Conservation (phyloP, 2,329 filamentous ascomycete species). For the Aspergillus fructus region DNA sequence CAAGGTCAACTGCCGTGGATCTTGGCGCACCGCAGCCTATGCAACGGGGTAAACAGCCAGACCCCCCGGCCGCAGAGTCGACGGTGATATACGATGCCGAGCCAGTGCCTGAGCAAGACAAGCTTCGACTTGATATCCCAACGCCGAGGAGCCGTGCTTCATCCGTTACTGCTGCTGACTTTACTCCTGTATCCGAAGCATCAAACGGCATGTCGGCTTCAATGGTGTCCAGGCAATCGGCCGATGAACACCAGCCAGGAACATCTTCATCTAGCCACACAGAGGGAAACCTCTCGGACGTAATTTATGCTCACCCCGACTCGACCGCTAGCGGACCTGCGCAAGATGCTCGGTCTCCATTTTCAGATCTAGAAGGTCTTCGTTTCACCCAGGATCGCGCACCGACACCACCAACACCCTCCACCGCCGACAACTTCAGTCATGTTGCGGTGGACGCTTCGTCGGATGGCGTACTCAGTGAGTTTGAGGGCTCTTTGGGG, state of each 20-base stretch:
- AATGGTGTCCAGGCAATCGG: background rate
- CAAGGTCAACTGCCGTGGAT: conserved; percentile 41
- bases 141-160: conserved; percentile 43
- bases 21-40: conserved; percentile 23
- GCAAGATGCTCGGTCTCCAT: conserved; percentile 21
- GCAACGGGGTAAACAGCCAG: conserved; percentile 25
- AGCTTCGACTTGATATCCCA: conserved; percentile 28
- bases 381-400: conserved; percentile 26
- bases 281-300: conserved; percentile 28
- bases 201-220: conserved; percentile 22
- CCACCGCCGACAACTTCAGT: conserved; percentile 37
- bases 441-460: conserved; percentile 34
- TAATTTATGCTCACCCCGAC: conserved; percentile 35
- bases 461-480: conserved; percentile 42
- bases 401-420: conserved; percentile 37
- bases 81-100: conserved; percentile 14
- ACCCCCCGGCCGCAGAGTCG: background rate
- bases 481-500: conserved; percentile 33
- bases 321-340: conserved; percentile 19
- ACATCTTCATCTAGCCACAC: conserved; percentile 31
- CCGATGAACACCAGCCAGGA: background rate
- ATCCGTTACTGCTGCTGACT: conserved; percentile 41
- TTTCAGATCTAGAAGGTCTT: conserved; percentile 21
- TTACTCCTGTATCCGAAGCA: conserved; percentile 48
- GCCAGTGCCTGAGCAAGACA: conserved; percentile 17